Percentiles rank a stretch among this genome's conserved stretches.
Conservation (phyloP, 2,329 filamentous ascomycete genomes). For the Alternaria incomplexa region DNA sequence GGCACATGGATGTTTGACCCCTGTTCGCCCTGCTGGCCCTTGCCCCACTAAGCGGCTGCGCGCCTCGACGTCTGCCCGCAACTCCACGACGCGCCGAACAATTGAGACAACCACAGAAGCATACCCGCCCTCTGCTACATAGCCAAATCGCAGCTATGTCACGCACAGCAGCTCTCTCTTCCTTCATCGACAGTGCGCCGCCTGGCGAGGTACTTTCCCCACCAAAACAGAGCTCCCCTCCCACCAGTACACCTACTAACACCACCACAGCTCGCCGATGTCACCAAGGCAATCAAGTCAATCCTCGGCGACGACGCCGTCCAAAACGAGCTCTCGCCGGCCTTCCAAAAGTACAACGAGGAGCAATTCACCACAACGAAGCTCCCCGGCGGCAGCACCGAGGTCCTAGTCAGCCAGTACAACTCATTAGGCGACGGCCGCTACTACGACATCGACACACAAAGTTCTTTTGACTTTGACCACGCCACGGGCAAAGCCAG, state of each 20-base stretch:
- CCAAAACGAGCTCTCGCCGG: conserved; percentile 75
- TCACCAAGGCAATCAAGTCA: conserved; percentile 89
- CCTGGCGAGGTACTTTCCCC: conserved; percentile 82
- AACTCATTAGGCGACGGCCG: conserved; percentile 80
- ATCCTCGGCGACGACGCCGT: conserved; percentile 75
- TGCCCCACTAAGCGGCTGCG: conserved; percentile 30
- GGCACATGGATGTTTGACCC: neutral
- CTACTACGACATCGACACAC: conserved; percentile 90
- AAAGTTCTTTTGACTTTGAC: conserved; percentile 87
- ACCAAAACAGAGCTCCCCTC: neutral
- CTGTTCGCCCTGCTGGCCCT: conserved; percentile 8
- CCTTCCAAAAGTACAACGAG: conserved; percentile 95
- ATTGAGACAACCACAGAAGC: conserved; percentile 9
- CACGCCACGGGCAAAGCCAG: conserved; percentile 87
- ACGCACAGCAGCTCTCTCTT: conserved; percentile 57
- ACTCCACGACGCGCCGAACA: conserved; percentile 14
- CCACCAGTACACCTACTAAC: conserved; percentile 25
- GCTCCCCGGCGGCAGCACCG: conserved; percentile 82
- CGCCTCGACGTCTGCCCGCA: conserved; percentile 26
- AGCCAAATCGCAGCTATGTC: conserved; percentile 35
- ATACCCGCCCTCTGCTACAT: neutral
- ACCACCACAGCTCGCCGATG: conserved; percentile 74
- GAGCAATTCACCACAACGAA: conserved; percentile 89
- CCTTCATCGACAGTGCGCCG: conserved; percentile 92
- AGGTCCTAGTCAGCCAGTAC: conserved; percentile 82